Evolutionary conservation across 177 flowering plant genomes (phyloP), one percentile per base, ranked within the genome.

Genomic region (Vitis hybrid): DNA sequence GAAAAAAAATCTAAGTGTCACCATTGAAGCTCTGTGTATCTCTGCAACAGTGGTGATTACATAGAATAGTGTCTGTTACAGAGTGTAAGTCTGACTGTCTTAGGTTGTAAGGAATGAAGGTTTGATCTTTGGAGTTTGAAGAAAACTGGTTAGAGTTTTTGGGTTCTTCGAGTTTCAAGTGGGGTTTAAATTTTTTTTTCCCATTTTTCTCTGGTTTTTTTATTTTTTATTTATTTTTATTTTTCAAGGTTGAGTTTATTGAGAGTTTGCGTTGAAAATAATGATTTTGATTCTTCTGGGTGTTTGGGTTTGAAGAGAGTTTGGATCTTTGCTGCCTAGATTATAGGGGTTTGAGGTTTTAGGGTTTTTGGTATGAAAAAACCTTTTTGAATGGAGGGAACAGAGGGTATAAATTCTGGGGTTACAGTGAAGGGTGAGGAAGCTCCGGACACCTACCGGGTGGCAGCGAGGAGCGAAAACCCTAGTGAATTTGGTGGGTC

Each of bases 321-420:
- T 75, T 57, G 48, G 63, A 59, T 57, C 71, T 63, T 48, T 45
- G 16, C 26, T 69, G 66, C 14, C 59, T 45, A 33, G 58, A 55
- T 65, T 55, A 57, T 22, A 49, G 64, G 65, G 60, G 57, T 71
- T 65, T 49, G 51, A 33, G 64, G 60, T 63, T 73, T 73, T 65
- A 10, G 64, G 55, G 70, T 22, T 55, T 70, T 22, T 12, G 11
- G 22, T 39, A 39, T 39, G 45, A 39, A 39, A 39, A 39, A 39
- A 39, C 45, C 57, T 73, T 73, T 74, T 70, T 66, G 67, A 39
- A 85, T 87, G 91, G 91, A 85, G 77, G 89, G 69, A 66, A 81
- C 73, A 71, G 87, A 81, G 59, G 85, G 76, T 45, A 56, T 70
- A 11, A 72, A 72, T 72, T 62, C 75, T 59, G 81, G 80, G 71